A percentile compares a stretch with the other conserved stretches of the same genome.
Evolutionary conservation across 495 filamentous ascomycete genomes (phyloP).

Genomic region (Thozetella sp.): DNA sequence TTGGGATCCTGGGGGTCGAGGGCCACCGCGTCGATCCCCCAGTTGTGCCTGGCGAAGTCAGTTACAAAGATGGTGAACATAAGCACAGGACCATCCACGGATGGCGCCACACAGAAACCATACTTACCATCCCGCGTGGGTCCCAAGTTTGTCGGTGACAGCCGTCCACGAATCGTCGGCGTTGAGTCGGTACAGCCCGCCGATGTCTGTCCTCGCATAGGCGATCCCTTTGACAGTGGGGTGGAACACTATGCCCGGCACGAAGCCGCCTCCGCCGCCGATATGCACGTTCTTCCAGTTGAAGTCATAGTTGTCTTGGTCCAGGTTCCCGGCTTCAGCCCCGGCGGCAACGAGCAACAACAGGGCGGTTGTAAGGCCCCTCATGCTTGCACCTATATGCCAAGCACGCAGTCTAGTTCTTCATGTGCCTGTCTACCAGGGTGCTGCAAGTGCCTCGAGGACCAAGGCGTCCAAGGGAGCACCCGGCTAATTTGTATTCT

Average conservation of each 20-base stretch:
- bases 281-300: constrained; percentile 52
- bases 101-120: too few species aligned
- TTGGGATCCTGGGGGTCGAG: constrained; percentile 55
- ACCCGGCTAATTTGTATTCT: neutral
- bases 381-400: neutral
- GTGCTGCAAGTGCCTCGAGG: too few species aligned
- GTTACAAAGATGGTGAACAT: too few species aligned
- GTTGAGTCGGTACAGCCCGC: constrained; percentile 60
- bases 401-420: too few species aligned
- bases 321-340: too few species aligned
- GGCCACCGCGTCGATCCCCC: constrained; percentile 62
- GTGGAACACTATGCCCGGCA: constrained; percentile 61
- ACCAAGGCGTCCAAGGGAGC: neutral
- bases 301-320: constrained; percentile 25
- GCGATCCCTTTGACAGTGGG: constrained; percentile 56
- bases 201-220: constrained; percentile 66
- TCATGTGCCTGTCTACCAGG: too few species aligned
- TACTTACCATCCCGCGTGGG: constrained; percentile 46
- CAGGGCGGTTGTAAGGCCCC: neutral
- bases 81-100: too few species aligned
- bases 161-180: constrained; percentile 57
- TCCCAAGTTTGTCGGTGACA: constrained; percentile 51
- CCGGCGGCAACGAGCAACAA: constrained; percentile 7
- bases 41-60: constrained; percentile 34
- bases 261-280: constrained; percentile 62